Base-by-base conservation (phyloP, 305 asterid species). In the Ilex paraguariensis region DNA sequence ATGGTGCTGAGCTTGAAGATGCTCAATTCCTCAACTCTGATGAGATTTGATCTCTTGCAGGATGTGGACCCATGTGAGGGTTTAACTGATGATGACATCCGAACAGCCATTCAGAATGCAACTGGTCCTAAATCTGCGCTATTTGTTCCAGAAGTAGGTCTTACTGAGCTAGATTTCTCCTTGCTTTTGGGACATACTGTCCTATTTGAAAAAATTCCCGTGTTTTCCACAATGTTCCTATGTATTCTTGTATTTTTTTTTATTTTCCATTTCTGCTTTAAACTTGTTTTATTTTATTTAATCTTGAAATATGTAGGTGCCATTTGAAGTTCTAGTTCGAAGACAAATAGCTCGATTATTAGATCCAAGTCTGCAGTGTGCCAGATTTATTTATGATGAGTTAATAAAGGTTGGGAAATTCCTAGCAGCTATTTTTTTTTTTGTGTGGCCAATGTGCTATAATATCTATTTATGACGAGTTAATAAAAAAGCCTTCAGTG, bases 331-430 rank as follows among this genome's bases (percentile, higher is more conserved):
- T 79, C 95, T 91, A 73, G 70, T 88, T 66, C 80, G 90, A 68
- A 86, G 84, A 64, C 90, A 91, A 75, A 88, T 91, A 45, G 88
- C 92, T 68, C 95, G 96, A 14, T 70, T 91, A 63, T 77, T 82
- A 84, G 96, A 91, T 75, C 98, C 96, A 55, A 91, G 98, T 80
- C 88, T 91, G 61, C 96, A 91, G 68, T 91, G 96, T 81, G 87
- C 96, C 60, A 77, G 95, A 77, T 91, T 88, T 72, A 80, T 91
- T 60, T 91, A 84, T 28, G 95, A 91, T 61, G 98, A 91, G 82
- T 76, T 91, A 67, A 81, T 91, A 72, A 91, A 84, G 94, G 98
- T 88, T 70, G 57, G n/a, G 31, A 17, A 3, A 14, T 7, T 52
- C 4, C 30, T 13, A 21, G 28, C 28, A 21, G 7, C 15, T 46